Base-by-base conservation (phyloP, 345 rosid species). In the Dipteronia sinensis region DNA sequence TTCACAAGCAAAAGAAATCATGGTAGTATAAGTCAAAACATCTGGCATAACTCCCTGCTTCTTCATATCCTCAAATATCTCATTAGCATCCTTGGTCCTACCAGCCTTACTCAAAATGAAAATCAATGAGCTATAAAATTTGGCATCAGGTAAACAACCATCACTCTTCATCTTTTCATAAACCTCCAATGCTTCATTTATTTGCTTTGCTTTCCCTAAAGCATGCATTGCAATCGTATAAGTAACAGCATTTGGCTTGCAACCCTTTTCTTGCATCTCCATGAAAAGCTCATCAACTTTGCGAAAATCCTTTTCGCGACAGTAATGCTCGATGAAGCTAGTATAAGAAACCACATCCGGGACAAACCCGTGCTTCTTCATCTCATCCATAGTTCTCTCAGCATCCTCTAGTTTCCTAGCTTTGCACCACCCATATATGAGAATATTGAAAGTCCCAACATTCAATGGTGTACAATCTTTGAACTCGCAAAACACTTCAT, bases 351-450 rank as follows among this genome's bases (percentile, higher is more conserved):
- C 82, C 44, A 83, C 89, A 85, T 87, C 83, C 17, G 91, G 95
- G 34, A 71, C 61, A 78, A 88, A 83, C 70, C 90, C 90, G 6
- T 73, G 67, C 40, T 71, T 82, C 80, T 82, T 81, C 97, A 93
- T 90, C 80, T 87, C 86, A 31, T 87, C 87, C 91, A 90, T 87
- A 34, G 75, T 38, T 72, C 29, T 85, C 80, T 88, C 75, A 11
- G 95, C 97, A 42, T 89, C 89, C 65, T 84, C 89, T 38, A 88
- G 76, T 71, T 71, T 90, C 72, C 94, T 81, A 77, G 88, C 90
- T 80, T 89, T 93, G 84, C 97, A 95, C 77, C 85, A 89, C 34
- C 98, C 98, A 55, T 92, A 90, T 68, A 93, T 85, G 89, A 93
- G 80, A 83, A 92, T 76, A 77, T 93, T 89, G 78, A 86, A 93